Evolutionary conservation across 805 yeast species (phyloP), one percentile per base, ranked within the genome.

Genomic region (Wickerhamomyces rabaulensis): DNA sequence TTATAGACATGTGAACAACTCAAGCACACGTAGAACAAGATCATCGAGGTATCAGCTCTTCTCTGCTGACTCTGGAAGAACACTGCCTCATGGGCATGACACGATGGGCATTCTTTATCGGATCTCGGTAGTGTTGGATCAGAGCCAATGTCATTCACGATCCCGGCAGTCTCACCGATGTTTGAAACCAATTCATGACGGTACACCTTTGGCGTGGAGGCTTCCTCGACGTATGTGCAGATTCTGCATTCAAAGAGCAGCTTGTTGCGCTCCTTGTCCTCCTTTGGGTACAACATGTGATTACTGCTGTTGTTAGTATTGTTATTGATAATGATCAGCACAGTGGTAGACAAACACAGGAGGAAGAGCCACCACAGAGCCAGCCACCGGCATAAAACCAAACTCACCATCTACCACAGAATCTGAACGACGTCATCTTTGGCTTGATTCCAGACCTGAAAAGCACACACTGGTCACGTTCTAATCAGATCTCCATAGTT

Each of bases 41-140:
- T 82, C 99, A 94, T 94, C 49, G 92, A 83, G 1, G 99, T 94
- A 64, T 94, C 99, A 43, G 88, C 90, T 47, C 97, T 78, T 60
- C 91, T 80, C 68, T 94, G 97, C 65, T 94, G 99, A 22, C 94
- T 82, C 68, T 94, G 99, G 76, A 94, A 94, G 64, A 94, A 94
- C 36, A 94, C 99, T 67, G 96, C 88, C 56, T 91, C 96, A 53
- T 82, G 80, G 50, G 86, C 84, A 56, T 79, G 83, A 68, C 99
- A 94, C 45, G 77, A 75, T 3, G 97, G 96, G 66, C 99, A 94
- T 58, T 87, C 91, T 62, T 87, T 87, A 65, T 92, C 94, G 2
- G 96, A 86, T 54, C 97, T 76, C 46, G 99, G 99, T 62, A 94
- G 81, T 2, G 99, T 94, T n/a, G 98, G 98, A 67, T 94, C 99